Conservation (phyloP, 805 yeast species). For the Spencermartinsiella europaea region DNA sequence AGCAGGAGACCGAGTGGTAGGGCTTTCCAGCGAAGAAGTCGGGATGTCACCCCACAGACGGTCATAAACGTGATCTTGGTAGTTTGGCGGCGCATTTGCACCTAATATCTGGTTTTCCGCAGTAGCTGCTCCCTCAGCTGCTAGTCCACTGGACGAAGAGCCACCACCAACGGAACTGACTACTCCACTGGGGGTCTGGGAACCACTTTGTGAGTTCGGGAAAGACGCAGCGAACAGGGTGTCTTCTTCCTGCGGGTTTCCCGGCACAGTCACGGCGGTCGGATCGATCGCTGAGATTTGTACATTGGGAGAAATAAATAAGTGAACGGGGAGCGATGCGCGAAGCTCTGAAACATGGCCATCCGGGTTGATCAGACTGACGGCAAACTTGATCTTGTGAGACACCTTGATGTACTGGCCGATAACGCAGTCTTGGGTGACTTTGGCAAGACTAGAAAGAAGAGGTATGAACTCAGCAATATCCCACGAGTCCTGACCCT, state of each 20-base stretch:
- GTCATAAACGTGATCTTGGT: slow-evolving; percentile 73
- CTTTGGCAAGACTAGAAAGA: slow-evolving; percentile 67
- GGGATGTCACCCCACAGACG: slow-evolving; percentile 60
- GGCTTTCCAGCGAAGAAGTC: slow-evolving; percentile 36
- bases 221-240: slow-evolving; percentile 8
- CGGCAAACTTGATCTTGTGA: slow-evolving; percentile 78
- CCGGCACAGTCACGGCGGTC: slow-evolving; percentile 14
- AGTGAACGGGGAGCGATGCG: slow-evolving; percentile 77
- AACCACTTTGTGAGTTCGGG: background rate
- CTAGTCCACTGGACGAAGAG: background rate
- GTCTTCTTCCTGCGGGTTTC: slow-evolving; percentile 11
- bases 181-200: slow-evolving; percentile 24
- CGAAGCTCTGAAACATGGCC: slow-evolving; percentile 90
- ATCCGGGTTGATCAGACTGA: slow-evolving; percentile 78
- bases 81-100: slow-evolving; percentile 74
- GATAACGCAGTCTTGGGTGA: slow-evolving; percentile 85
- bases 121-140: slow-evolving; percentile 7
- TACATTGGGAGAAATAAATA: slow-evolving; percentile 79
- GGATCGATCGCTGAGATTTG: slow-evolving; percentile 50
- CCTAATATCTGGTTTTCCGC: slow-evolving; percentile 10
- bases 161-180: slow-evolving; percentile 1
- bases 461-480: slow-evolving; percentile 52
- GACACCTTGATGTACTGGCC: slow-evolving; percentile 68
- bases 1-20: slow-evolving; percentile 32
- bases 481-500: slow-evolving; percentile 65